A percentile compares a stretch with the other conserved stretches of the same genome.
phyloP scores from a whole-genome alignment of 306 rosid genomes.

The Lathyrus sativus region DNA sequence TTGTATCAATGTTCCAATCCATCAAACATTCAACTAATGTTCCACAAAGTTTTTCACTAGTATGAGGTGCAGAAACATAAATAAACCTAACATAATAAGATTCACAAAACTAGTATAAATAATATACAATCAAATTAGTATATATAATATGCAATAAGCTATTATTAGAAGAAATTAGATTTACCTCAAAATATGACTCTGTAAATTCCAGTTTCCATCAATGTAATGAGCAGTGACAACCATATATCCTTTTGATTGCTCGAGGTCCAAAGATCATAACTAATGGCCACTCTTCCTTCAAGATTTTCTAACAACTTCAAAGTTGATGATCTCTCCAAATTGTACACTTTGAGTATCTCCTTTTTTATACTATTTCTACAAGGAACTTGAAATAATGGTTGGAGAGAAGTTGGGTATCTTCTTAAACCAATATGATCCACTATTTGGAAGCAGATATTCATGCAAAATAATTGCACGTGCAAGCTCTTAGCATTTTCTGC shows the following conservation, averaged over 20 bases:
- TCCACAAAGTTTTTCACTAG: too few relatives aligned
- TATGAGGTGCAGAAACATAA: too few relatives aligned
- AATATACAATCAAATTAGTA: too few relatives aligned
- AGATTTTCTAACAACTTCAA: not conserved
- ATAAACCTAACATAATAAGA: too few relatives aligned
- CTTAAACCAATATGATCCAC: conserved; percentile 3
- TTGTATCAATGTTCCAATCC: too few relatives aligned
- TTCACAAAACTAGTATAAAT: too few relatives aligned
- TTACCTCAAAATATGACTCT: too few relatives aligned
- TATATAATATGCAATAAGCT: too few relatives aligned
- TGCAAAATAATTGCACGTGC: not conserved
- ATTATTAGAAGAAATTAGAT: too few relatives aligned
- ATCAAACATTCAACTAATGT: too few relatives aligned
- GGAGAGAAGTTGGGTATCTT: not conserved
- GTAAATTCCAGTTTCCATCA: too few relatives aligned
- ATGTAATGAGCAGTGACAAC: too few relatives aligned
- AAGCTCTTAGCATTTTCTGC: not conserved
- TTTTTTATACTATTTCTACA: not conserved
- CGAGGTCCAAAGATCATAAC: not conserved
- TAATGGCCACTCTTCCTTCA: not conserved
- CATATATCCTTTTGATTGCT: not conserved
- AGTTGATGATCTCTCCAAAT: not conserved
- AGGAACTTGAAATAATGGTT: not conserved
- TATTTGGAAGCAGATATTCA: not conserved
- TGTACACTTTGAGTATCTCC: not conserved